Base-by-base conservation (phyloP, 148 eudicot genomes). In the Camellia lanceoleosa region DNA sequence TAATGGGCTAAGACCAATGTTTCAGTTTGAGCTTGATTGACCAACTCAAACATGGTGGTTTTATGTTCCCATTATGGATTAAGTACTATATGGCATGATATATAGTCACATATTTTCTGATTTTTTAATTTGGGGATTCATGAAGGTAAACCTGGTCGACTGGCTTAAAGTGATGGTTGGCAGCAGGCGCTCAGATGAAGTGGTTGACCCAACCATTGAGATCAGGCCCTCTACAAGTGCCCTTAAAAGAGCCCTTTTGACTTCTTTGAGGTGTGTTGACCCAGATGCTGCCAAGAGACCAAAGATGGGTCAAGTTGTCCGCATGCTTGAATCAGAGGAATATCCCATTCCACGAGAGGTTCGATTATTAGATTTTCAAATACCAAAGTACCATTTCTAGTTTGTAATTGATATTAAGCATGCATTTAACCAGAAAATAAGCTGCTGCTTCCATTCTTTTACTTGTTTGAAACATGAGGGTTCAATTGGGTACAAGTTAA, bases 161-260 rank as follows among this genome's bases (percentile, higher is more conserved):
- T 95, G 99, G 97, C 93, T 95, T 43, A 93, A 95, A 85, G 82
- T 86, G 81, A 95, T 93, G 99, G 97, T 95, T 61, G 97, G 90
- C 54, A 86, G 82, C 75, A 92, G 89, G 81, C 91, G 92, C 44
- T 87, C 96, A 18, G 97, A 95, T 83, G 97, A 95, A 88, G 98
- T 93, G 44, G 97, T 91, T 63, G 97, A 95, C 75, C 94, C 93
- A 2, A 83, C 72, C 60, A 87, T 93, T 56, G 94, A 92, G 73
- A 79, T 71, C 9, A 89, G 80, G 83, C 98, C 98, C 58, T 83
- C 98, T 15, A 95, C 90, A 44, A 86, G 93, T 75, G 90, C 94
- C 79, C 89, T 93, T 49, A 95, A 95, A 87, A 87, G 98, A 68
- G 89, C 94, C 64, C 98, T 95, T 73, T 73, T 95, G 84, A 89